These are phyloP conservation scores for Kentomonas sorsogonicus DNA, from an alignment of 208 protist species.

Conservation along the genomic window DNA sequence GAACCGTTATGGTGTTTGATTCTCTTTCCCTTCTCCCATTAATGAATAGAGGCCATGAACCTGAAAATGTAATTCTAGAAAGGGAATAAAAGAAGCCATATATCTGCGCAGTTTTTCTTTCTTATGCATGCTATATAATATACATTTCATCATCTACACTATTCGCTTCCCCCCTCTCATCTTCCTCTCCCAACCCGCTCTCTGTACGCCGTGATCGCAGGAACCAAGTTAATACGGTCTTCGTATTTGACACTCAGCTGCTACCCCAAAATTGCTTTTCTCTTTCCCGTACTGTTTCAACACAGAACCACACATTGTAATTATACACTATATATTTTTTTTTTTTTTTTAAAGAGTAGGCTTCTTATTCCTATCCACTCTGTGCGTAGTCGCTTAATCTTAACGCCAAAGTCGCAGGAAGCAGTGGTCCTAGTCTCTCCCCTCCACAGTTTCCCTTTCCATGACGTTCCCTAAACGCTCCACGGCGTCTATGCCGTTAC, in stretches of 20 bases:
- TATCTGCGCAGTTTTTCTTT: slow-evolving; percentile 9
- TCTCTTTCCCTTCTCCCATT: neutral
- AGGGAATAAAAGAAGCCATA: slow-evolving; percentile 7
- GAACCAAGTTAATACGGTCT: no score
- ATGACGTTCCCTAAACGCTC: neutral
- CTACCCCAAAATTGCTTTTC: no score
- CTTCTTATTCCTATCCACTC: neutral
- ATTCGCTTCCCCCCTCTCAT: neutral
- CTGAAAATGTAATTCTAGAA: no score
- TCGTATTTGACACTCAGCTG: no score
- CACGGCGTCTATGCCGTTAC: neutral
- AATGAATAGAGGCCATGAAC: no score
- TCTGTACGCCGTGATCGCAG: no score
- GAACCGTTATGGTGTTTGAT: no score
- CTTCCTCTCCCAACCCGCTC: neutral
- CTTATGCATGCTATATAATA: slow-evolving; percentile 7
- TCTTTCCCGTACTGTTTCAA: neutral
- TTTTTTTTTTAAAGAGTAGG: slow-evolving; percentile 10
- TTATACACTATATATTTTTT: slow-evolving; percentile 8
- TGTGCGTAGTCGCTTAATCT: neutral
- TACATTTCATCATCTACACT: neutral
- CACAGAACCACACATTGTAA: neutral
- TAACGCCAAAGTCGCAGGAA: neutral
- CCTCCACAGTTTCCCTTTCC: neutral
- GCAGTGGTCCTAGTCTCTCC: neutral